Percentiles rank a stretch among this genome's conserved stretches.
Evolutionary conservation across 2,329 filamentous ascomycete species (phyloP).

Genomic region (Phoma herbarum): DNA sequence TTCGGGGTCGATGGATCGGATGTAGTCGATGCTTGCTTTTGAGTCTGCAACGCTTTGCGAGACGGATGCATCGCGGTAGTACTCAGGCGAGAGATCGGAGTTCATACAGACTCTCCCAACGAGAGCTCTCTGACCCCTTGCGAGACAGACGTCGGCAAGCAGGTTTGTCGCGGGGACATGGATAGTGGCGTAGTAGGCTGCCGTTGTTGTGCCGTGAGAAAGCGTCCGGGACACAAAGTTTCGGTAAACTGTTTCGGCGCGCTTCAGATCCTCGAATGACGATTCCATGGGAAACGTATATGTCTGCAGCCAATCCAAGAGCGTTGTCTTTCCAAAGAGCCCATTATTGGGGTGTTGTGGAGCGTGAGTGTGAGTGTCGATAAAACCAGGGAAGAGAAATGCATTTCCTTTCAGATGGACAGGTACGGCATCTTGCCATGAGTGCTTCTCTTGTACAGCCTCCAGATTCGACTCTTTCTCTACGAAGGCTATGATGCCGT

Average conservation of each 20-base stretch:
- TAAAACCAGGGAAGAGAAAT: conserved; percentile 87
- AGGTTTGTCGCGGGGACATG: conserved; percentile 90
- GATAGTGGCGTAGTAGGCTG: conserved; percentile 92
- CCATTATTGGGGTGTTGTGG: conserved; percentile 94
- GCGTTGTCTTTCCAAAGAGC: conserved; percentile 90
- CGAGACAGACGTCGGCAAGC: conserved; percentile 83
- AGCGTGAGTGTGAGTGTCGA: conserved; percentile 95
- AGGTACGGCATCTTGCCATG: conserved; percentile 54
- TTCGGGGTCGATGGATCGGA: conserved; percentile 70
- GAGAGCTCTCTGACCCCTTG: conserved; percentile 84
- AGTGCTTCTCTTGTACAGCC: conserved; percentile 34
- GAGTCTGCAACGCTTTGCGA: conserved; percentile 65
- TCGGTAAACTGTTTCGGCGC: conserved; percentile 76
- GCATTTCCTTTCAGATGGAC: conserved; percentile 59
- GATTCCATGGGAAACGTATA: conserved; percentile 96
- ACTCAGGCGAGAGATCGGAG: conserved; percentile 70
- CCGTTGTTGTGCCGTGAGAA: conserved; percentile 89
- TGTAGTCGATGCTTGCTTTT: conserved; percentile 62
- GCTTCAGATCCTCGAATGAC: conserved; percentile 70
- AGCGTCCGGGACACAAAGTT: conserved; percentile 82
- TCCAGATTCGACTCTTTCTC: conserved; percentile 45
- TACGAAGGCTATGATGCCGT: conserved; percentile 62
- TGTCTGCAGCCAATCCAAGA: conserved; percentile 90
- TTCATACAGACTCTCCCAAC: conserved; percentile 98
- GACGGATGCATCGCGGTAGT: conserved; percentile 78